These are phyloP conservation scores for Podosphaera fusca DNA, from an alignment of 2,329 filamentous ascomycete species.

Conservation along the genomic window DNA sequence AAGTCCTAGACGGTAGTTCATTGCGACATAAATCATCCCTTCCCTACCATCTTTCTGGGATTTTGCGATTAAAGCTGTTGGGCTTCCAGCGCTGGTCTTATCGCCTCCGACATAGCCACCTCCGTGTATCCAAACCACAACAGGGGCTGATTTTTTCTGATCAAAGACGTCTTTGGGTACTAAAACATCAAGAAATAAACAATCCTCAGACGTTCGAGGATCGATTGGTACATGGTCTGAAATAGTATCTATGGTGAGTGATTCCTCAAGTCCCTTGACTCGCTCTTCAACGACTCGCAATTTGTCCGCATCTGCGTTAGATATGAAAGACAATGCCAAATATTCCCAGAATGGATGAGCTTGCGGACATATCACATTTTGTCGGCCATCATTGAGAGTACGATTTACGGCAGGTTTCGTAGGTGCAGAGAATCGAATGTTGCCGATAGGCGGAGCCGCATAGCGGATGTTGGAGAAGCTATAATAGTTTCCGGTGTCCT, in stretches of 20 bases:
- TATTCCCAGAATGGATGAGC: conserved; percentile 9
- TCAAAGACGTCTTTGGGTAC: conserved; percentile 20
- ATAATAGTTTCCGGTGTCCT: conserved; percentile 16
- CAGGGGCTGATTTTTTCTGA: conserved; percentile 15
- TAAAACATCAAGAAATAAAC: conserved; percentile 24
- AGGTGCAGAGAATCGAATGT: conserved; percentile 22
- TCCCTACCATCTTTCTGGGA: conserved; percentile 14
- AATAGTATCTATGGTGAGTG: conserved; percentile 2
- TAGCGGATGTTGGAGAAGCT: conserved; percentile 23
- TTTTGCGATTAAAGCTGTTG: conserved; percentile 19
- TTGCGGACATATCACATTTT: conserved; percentile 8
- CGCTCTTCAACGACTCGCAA: conserved; percentile 2
- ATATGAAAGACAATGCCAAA: conserved; percentile 8
- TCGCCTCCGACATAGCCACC: conserved; percentile 22
- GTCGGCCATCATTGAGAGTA: conserved; percentile 13
- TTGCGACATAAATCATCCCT: conserved; percentile 17
- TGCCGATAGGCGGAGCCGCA: conserved; percentile 21
- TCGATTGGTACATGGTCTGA: neutral
- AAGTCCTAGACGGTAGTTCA: conserved; percentile 18
- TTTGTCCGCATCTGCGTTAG: conserved; percentile 3
- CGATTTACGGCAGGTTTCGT: conserved; percentile 14
- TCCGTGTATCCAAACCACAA: conserved; percentile 28
- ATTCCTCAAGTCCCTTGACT: neutral
- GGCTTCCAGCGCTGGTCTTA: conserved; percentile 19
- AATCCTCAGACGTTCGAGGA: conserved; percentile 19